Percentiles rank a stretch among this genome's conserved stretches.
Evolutionary conservation across 1,284 basidiomycete species (phyloP).

Genomic region (Pisolithus thermaeus): DNA sequence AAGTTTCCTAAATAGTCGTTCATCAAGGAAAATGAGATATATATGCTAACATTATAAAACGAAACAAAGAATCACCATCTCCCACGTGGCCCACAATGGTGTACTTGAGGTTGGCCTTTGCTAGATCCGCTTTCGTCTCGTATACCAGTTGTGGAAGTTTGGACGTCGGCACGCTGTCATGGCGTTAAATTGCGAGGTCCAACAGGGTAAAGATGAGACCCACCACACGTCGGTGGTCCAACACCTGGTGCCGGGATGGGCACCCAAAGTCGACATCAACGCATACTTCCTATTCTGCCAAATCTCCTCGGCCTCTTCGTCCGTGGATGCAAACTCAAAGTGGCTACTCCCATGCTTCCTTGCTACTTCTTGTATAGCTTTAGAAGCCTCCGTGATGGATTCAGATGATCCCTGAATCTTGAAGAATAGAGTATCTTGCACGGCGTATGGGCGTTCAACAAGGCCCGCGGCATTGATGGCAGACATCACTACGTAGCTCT

Average conservation of each 20-base stretch:
- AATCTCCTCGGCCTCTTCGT: constrained; percentile 72
- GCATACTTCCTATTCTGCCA: constrained; percentile 90
- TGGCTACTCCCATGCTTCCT: constrained; percentile 61
- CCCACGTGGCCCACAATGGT: constrained; percentile 84
- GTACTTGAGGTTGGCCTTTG: constrained; percentile 51
- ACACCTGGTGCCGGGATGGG: constrained; percentile 57
- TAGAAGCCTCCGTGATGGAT: constrained; percentile 59
- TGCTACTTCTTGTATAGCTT: constrained; percentile 54
- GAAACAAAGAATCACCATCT: constrained; percentile 53
- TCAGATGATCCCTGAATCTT: constrained; percentile 76
- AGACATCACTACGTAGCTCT: constrained; percentile 52
- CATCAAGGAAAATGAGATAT: constrained; percentile 10
- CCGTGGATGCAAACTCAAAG: constrained; percentile 74
- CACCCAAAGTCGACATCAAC: constrained; percentile 65
- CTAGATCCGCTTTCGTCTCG: constrained; percentile 76
- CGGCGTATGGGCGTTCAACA: constrained; percentile 56
- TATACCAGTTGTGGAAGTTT: constrained; percentile 59
- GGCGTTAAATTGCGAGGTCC: constrained; percentile 6
- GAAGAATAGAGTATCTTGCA: constrained; percentile 81
- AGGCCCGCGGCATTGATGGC: constrained; percentile 69
- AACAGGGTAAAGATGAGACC: constrained; percentile 15
- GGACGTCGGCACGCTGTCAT: constrained; percentile 71
- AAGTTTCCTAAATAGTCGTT: constrained; percentile 44
- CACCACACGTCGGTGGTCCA: constrained; percentile 91
- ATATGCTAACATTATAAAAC: neutral